phyloP scores from a whole-genome alignment of 805 yeast genomes.

The Starmerella bombicola region DNA sequence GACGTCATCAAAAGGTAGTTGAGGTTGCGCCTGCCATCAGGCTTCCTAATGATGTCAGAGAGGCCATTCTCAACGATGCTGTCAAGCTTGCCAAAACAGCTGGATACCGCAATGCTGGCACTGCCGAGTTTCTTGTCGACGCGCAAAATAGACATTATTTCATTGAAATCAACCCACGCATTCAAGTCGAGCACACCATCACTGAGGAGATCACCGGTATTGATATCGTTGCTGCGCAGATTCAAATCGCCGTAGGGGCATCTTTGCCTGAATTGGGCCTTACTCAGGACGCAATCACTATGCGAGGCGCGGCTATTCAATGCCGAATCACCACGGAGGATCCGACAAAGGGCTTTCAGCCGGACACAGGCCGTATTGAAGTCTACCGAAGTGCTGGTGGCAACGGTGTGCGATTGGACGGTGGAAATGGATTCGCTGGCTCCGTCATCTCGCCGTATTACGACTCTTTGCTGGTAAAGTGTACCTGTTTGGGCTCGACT shows the following conservation, averaged over 20 bases:
- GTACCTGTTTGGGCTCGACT: constrained; percentile 93
- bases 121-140: constrained; percentile 95
- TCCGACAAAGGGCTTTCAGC: constrained; percentile 92
- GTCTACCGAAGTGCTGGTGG: constrained; percentile 98
- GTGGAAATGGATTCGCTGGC: constrained; percentile 97
- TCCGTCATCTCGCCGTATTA: constrained; percentile 93
- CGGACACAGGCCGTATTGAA: constrained; percentile 96
- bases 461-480: constrained; percentile 96
- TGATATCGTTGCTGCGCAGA: constrained; percentile 95
- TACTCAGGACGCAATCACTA: constrained; percentile 85
- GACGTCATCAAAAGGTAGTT: constrained; percentile 98
- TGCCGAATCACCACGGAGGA: constrained; percentile 99
- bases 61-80: constrained; percentile 88
- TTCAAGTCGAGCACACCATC: constrained; percentile 95
- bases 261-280: constrained; percentile 81
- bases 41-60: constrained; percentile 68
- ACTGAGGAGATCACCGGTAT: constrained; percentile 98
- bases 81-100: constrained; percentile 82
- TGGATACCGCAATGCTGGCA: constrained; percentile 92
- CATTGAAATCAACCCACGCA: constrained; percentile 96
- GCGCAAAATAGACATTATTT: constrained; percentile 88
- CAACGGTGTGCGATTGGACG: constrained; percentile 96
- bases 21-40: constrained; percentile 97
- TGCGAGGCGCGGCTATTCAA: constrained; percentile 96
- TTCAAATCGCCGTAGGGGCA: constrained; percentile 98